Evolutionary conservation across 2,329 filamentous ascomycete species (phyloP).

Genomic region (Magnaporthales sp.): DNA sequence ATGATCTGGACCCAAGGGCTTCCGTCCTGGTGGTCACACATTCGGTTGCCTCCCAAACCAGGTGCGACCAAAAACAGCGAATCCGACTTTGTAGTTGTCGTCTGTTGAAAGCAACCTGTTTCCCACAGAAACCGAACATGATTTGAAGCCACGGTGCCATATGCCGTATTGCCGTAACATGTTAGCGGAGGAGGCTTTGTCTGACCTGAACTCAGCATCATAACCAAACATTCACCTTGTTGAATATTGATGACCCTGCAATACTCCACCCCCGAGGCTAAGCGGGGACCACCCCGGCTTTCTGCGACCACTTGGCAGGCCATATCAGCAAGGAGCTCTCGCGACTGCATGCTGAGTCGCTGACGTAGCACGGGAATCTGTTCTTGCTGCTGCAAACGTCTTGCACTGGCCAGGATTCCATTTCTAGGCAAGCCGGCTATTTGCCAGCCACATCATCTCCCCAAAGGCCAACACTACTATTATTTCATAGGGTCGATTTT

Average conservation of each 20-base stretch:
- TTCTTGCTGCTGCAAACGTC: not conserved
- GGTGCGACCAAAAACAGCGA: not conserved
- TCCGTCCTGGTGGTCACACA: not conserved
- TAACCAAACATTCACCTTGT: not conserved
- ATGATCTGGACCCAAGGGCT: not conserved
- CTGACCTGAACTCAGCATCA: not conserved
- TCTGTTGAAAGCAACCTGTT: not conserved
- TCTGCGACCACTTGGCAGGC: not conserved
- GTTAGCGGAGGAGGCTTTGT: not conserved
- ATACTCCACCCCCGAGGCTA: not conserved
- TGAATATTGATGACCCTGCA: not conserved
- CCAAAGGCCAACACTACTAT: not conserved
- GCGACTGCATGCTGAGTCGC: not conserved
- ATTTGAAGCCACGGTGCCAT: not conserved
- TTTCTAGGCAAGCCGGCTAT: not conserved
- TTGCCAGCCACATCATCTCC: slow-evolving; percentile 3
- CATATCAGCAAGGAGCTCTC: not conserved
- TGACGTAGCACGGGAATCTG: not conserved
- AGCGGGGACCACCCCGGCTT: not conserved
- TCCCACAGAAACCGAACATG: not conserved
- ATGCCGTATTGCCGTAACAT: not conserved
- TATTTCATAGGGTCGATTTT: not conserved
- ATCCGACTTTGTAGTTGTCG: not conserved
- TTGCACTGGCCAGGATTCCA: not conserved
- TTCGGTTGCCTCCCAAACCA: not conserved